These are phyloP conservation scores for Misopates orontium DNA, from an alignment of 257 asterid species.

Conservation along the genomic window DNA sequence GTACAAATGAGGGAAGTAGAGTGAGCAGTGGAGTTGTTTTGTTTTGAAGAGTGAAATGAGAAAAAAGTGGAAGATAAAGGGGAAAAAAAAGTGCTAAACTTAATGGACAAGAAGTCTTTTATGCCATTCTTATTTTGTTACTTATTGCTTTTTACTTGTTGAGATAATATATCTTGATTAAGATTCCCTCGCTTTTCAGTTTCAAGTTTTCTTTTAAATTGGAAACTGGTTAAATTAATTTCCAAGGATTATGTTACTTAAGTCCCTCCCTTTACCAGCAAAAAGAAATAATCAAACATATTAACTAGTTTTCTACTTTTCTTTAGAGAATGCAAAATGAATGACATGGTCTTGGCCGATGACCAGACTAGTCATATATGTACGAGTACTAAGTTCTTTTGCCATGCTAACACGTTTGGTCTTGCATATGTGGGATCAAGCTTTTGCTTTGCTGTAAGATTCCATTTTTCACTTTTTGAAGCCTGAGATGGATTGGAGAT, in stretches of 20 bases:
- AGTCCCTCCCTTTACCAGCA: too few species aligned
- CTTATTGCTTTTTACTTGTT: constrained; percentile 24
- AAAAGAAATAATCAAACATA: too few species aligned
- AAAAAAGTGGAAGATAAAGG: constrained; percentile 16
- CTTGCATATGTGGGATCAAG: not conserved
- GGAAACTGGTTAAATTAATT: too few species aligned
- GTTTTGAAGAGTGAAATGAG: constrained; percentile 21
- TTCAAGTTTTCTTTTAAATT: too few species aligned
- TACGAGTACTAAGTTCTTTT: too few species aligned
- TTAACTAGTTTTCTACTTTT: too few species aligned
- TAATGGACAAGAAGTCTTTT: constrained; percentile 58
- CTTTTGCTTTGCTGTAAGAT: constrained; percentile 17
- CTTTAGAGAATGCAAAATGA: too few species aligned
- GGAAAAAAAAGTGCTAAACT: constrained; percentile 47
- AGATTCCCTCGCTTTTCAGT: constrained; percentile 29
- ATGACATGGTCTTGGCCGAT: too few species aligned
- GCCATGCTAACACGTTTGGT: not conserved
- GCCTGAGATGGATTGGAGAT: constrained; percentile 15
- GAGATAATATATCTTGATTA: constrained; percentile 30
- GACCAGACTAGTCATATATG: too few species aligned
- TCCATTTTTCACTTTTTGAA: constrained; percentile 16
- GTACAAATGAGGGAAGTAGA: too few species aligned
- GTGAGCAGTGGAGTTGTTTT: not conserved
- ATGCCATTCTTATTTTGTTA: constrained; percentile 24
- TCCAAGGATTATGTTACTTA: too few species aligned